Percentiles rank a stretch among this genome's conserved stretches.
phyloP scores from a whole-genome alignment of 2,329 filamentous ascomycete species.

The Septoria linicola region DNA sequence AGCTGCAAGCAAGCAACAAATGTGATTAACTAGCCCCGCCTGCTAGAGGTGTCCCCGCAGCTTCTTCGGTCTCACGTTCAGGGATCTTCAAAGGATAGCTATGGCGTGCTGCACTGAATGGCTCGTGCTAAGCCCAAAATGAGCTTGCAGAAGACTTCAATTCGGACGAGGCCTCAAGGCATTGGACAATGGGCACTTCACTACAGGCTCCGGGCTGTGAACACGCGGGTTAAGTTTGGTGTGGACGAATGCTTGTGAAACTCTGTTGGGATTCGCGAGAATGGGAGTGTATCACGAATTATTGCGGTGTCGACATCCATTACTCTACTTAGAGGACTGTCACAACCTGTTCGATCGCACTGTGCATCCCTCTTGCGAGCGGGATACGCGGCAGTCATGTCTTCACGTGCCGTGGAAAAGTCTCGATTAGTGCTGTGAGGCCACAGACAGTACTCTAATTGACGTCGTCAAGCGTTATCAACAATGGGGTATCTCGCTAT shows the following conservation, averaged over 20 bases:
- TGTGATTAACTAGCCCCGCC: conserved; percentile 2
- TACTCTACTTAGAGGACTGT: not conserved
- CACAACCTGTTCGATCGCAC: not conserved
- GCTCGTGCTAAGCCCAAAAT: conserved; percentile 10
- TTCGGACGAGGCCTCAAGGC: not conserved
- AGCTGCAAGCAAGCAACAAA: too few species aligned
- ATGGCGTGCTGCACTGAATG: conserved; percentile 11
- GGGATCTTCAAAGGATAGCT: conserved; percentile 11
- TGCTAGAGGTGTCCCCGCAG: conserved; percentile 8
- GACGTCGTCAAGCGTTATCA: not conserved
- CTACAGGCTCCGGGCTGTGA: not conserved
- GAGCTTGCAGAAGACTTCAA: not conserved
- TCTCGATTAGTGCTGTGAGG: too few species aligned
- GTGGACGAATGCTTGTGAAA: not conserved
- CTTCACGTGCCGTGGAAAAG: too few species aligned
- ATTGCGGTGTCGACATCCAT: too few species aligned
- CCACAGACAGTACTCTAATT: too few species aligned
- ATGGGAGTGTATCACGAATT: conserved; percentile 8
- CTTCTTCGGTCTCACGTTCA: too few species aligned
- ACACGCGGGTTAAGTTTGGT: conserved; percentile 2
- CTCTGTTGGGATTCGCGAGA: conserved; percentile 3
- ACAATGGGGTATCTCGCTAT: conserved; percentile 10
- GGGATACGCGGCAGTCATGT: not conserved
- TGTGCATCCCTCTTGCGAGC: not conserved
- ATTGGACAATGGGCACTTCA: not conserved